Base-by-base conservation (phyloP, 2,329 filamentous ascomycete genomes). In the Stachybotrys elegans region DNA sequence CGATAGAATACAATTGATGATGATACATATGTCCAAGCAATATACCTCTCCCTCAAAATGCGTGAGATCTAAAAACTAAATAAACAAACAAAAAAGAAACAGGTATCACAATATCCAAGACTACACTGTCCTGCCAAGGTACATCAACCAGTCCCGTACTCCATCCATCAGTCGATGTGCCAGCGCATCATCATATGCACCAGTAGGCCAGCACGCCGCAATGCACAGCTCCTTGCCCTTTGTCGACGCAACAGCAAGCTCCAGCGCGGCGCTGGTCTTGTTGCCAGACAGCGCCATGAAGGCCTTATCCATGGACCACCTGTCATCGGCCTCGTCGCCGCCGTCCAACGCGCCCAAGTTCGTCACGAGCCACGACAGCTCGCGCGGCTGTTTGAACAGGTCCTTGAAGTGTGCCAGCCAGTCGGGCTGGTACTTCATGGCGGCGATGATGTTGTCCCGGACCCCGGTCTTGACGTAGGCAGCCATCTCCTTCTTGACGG, bases 291-390 rank as follows among this genome's bases (percentile, higher is more conserved):
- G 31, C 31, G 31, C 31, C 31, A 34, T 3, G 11, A 16, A 8
- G 14, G 31, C 8, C 31, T 17, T 12, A 8, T 7, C 19, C 14
- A 34, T 34, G 31, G 9, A 16, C 31, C 31, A 34, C 7, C 31
- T 17, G 11, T 34, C 11, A 8, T 16, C n/a, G 11, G 8, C 31
- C 31, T 16, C 7, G 14, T 22, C 22, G 23, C 16, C 20, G 4
- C 51, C 57, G 36, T 59, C 54, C 2, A 61, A 25, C 6, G 48
- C 52, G 6, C 59, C 59, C 3, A 62, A 43, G 44, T 62, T 62
- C 19, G 54, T 58, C 8, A 60, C 50, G 16, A 48, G 42, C 51
- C 55, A 55, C 1, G 50, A 49, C 12, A 45, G 29, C 9, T 35
- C 40, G 12, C 59, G 50, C 13, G 59, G 55, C 42, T 54, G 57